Conservation (phyloP, 768 basidiomycete genomes). For the Ramaria sp. region DNA sequence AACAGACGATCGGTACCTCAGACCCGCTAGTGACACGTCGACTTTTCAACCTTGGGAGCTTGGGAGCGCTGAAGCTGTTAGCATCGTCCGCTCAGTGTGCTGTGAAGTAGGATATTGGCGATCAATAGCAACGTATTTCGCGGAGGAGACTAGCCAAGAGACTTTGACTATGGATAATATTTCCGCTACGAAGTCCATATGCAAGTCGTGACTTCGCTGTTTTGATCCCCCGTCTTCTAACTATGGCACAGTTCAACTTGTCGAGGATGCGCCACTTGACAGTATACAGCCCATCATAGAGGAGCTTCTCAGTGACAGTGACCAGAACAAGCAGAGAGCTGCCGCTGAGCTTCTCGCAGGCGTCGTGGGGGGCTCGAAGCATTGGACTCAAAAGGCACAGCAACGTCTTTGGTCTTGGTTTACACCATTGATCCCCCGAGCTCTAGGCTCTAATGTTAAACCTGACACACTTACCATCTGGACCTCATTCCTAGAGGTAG, state of each 20-base stretch:
- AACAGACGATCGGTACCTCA: conserved; percentile 33
- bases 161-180: conserved; percentile 57
- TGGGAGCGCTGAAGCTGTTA: conserved; percentile 38
- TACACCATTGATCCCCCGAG: conserved; percentile 48
- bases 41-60: conserved; percentile 54
- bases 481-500: conserved; percentile 70
- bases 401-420: conserved; percentile 73
- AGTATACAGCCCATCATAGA: conserved; percentile 52
- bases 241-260: conserved; percentile 53
- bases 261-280: conserved; percentile 64
- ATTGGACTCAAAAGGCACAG: conserved; percentile 73
- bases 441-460: conserved; percentile 63
- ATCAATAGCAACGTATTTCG: conserved; percentile 53
- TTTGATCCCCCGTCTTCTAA: conserved; percentile 2
- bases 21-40: conserved; percentile 37
- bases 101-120: conserved; percentile 52
- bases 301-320: conserved; percentile 52
- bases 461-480: conserved; percentile 73
- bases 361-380: conserved; percentile 68
- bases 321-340: conserved; percentile 81
- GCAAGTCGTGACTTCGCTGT: conserved; percentile 26
- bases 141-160: conserved; percentile 69
- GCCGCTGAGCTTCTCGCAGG: conserved; percentile 79
- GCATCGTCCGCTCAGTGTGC: conserved; percentile 38
- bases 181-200: conserved; percentile 65